Evolutionary conservation across 306 rosid genomes (phyloP).

Genomic region (Fragaria vesca): DNA sequence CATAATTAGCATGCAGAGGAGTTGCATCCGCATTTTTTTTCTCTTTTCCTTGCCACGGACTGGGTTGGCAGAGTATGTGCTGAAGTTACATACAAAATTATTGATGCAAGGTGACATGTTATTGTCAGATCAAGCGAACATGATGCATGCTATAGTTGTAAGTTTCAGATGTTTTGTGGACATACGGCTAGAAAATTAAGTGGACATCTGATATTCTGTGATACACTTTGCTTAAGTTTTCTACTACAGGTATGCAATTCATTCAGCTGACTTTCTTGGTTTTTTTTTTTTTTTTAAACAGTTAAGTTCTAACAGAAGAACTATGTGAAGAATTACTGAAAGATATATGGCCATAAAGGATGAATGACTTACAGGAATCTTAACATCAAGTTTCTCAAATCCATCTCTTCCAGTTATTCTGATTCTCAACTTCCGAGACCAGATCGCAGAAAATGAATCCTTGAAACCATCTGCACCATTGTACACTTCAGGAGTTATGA

Average conservation of each 20-base stretch:
- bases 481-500: conserved; percentile 89
- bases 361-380: conserved; percentile 76
- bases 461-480: conserved; percentile 71
- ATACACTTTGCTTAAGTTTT: background rate
- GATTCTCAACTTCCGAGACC: conserved; percentile 85
- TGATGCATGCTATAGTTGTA: background rate
- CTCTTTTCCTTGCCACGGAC: background rate
- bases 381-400: conserved; percentile 78
- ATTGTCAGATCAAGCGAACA: background rate
- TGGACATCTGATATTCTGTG: background rate
- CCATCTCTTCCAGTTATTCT: conserved; percentile 94
- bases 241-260: background rate
- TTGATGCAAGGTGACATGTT: background rate
- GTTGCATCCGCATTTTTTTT: background rate
- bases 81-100: background rate
- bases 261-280: background rate
- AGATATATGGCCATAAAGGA: conserved; percentile 13
- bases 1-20: background rate
- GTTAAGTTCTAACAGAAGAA: background rate
- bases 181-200: background rate
- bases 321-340: background rate
- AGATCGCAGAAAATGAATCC: conserved; percentile 66
- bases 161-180: background rate
- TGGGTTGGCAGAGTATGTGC: background rate
- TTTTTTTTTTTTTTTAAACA: no score